phyloP scores from a whole-genome alignment of 2,329 filamentous ascomycete genomes.

The Fusarium kyushuense region DNA sequence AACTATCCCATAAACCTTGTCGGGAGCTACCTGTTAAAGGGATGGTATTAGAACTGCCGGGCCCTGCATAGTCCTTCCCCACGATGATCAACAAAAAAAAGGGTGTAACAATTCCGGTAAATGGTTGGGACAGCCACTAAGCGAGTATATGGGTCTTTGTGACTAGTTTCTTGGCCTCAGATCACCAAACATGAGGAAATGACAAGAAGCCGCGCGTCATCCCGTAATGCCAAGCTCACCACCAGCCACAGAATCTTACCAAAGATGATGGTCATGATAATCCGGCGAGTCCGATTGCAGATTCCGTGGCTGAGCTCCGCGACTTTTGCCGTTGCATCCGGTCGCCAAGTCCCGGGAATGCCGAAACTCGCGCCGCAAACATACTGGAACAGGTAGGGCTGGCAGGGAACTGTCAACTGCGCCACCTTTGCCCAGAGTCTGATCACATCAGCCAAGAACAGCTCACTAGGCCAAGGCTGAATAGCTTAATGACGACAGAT shows the following conservation, averaged over 20 bases:
- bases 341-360: constrained; percentile 34
- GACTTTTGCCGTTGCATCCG: constrained; percentile 38
- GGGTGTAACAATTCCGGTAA: background rate
- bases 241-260: constrained; percentile 28
- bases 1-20: background rate
- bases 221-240: constrained; percentile 27
- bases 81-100: background rate
- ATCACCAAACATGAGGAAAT: background rate
- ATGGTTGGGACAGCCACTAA: background rate
- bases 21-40: background rate
- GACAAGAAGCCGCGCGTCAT: constrained; percentile 24
- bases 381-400: background rate
- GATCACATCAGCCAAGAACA: constrained; percentile 41
- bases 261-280: constrained; percentile 1
- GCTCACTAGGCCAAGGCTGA: constrained; percentile 15
- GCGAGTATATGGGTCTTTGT: background rate
- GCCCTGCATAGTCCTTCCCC: background rate
- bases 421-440: constrained; percentile 28
- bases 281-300: constrained; percentile 20
- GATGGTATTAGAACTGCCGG: background rate
- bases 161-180: constrained; percentile 7
- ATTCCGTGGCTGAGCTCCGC: constrained; percentile 9
- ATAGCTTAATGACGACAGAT: constrained; percentile 28
- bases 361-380: constrained; percentile 27
- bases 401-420: constrained; percentile 11